Evolutionary conservation across 2,329 filamentous ascomycete species (phyloP).

Genomic region (Fusarium heterosporum): DNA sequence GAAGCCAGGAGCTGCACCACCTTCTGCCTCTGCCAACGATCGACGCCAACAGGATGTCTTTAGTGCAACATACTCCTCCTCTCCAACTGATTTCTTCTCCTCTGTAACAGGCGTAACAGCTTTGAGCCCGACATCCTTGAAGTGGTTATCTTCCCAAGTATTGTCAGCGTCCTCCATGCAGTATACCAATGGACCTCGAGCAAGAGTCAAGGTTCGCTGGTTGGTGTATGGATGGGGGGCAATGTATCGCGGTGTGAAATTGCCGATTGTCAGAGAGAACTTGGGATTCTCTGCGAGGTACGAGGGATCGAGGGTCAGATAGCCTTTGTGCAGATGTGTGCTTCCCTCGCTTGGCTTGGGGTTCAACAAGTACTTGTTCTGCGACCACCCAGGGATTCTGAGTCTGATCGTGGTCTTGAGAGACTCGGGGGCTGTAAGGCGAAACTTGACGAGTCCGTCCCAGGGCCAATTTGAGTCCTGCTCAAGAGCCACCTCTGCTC

Average conservation of each 20-base stretch:
- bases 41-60: constrained; percentile 25
- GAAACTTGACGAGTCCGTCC: constrained; percentile 63
- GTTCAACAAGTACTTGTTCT: constrained; percentile 48
- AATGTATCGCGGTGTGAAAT: constrained; percentile 61
- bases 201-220: constrained; percentile 65
- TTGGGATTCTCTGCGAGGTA: constrained; percentile 55
- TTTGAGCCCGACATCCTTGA: constrained; percentile 23
- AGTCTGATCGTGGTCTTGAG: constrained; percentile 57
- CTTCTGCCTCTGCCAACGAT: not conserved
- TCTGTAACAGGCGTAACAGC: not conserved
- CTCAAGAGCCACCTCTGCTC: constrained; percentile 53
- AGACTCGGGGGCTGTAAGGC: constrained; percentile 47
- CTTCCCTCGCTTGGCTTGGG: constrained; percentile 47
- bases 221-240: constrained; percentile 67
- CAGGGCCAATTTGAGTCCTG: constrained; percentile 66
- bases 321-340: constrained; percentile 56
- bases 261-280: constrained; percentile 54
- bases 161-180: constrained; percentile 65
- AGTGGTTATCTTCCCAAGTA: constrained; percentile 27
- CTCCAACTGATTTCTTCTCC: not conserved
- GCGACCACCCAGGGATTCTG: constrained; percentile 66
- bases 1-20: not conserved
- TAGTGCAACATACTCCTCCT: constrained; percentile 23
- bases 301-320: constrained; percentile 58
- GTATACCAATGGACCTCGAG: constrained; percentile 69